These are phyloP conservation scores for Chimonanthus salicifolius DNA, from an alignment of 164 flowering plant species.

Conservation along the genomic window DNA sequence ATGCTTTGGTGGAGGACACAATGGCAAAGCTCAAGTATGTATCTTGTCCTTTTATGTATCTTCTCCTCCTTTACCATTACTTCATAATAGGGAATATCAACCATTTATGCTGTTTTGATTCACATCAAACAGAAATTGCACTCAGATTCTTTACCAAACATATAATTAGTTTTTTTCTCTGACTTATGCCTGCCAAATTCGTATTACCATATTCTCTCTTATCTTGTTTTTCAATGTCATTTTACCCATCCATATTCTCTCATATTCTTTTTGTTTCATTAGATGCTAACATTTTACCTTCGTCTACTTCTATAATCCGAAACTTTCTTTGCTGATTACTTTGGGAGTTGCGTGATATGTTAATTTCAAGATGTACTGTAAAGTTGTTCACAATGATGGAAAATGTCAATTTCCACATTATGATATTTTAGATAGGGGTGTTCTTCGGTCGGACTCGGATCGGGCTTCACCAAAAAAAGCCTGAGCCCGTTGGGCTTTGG, in stretches of 20 bases:
- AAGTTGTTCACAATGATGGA: not conserved
- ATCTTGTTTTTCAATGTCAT: not conserved
- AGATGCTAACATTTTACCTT: not conserved
- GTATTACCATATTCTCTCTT: not conserved
- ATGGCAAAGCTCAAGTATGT: conserved; percentile 99
- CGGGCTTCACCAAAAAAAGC: too few relatives aligned
- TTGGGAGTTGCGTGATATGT: not conserved
- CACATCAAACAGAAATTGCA: not conserved
- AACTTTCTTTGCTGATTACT: not conserved
- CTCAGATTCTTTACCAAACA: too few relatives aligned
- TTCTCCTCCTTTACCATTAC: not conserved
- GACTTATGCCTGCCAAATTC: too few relatives aligned
- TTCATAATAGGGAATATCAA: not conserved
- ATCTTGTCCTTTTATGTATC: conserved; percentile 1
- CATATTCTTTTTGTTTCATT: not conserved
- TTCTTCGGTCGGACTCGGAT: too few relatives aligned
- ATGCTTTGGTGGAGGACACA: conserved; percentile 99
- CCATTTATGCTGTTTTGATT: not conserved
- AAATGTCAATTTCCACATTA: not conserved
- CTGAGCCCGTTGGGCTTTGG: too few relatives aligned
- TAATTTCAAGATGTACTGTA: not conserved
- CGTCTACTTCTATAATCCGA: too few relatives aligned
- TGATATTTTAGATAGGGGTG: too few relatives aligned
- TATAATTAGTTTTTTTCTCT: too few relatives aligned
- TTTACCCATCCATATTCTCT: not conserved